phyloP scores from a whole-genome alignment of 148 eudicot species.

The Suaeda aralocaspica region DNA sequence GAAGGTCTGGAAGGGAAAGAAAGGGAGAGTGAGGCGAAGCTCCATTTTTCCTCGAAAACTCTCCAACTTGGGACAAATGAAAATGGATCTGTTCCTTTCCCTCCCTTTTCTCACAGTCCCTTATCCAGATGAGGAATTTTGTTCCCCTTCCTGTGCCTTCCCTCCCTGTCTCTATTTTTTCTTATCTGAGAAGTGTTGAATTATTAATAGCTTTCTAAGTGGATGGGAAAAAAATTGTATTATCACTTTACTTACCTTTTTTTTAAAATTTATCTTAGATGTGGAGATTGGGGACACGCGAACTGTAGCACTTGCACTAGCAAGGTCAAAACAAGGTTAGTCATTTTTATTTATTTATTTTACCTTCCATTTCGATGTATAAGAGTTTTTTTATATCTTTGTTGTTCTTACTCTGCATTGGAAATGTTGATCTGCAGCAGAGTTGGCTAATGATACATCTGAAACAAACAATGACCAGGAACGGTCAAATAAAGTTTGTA shows the following conservation, averaged over 20 bases:
- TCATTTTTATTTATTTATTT: not conserved
- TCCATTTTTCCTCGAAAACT: too few relatives aligned
- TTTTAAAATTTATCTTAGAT: slow-evolving; percentile 34
- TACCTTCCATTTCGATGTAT: not conserved
- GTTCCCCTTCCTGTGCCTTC: too few relatives aligned
- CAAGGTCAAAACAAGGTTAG: slow-evolving; percentile 64
- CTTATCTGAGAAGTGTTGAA: too few relatives aligned
- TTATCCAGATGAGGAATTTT: too few relatives aligned
- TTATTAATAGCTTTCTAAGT: too few relatives aligned
- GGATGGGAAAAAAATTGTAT: not conserved
- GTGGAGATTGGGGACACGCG: slow-evolving; percentile 65
- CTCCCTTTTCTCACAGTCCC: too few relatives aligned
- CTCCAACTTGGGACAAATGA: too few relatives aligned
- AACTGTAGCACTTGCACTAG: slow-evolving; percentile 83
- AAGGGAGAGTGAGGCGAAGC: too few relatives aligned
- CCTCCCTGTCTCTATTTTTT: too few relatives aligned
- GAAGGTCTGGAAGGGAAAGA: too few relatives aligned
- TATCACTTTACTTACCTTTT: not conserved
- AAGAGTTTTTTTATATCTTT: not conserved
- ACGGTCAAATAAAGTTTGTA: slow-evolving; percentile 51
- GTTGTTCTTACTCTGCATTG: not conserved
- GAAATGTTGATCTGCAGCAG: slow-evolving; percentile 40
- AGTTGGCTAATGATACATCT: slow-evolving; percentile 56
- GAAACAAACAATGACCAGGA: slow-evolving; percentile 43
- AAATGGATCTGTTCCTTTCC: too few relatives aligned